A percentile compares a stretch with the other conserved stretches of the same genome.
These are phyloP conservation scores for Xylaria longipes DNA, from an alignment of 495 filamentous ascomycete genomes.

Conservation along the genomic window DNA sequence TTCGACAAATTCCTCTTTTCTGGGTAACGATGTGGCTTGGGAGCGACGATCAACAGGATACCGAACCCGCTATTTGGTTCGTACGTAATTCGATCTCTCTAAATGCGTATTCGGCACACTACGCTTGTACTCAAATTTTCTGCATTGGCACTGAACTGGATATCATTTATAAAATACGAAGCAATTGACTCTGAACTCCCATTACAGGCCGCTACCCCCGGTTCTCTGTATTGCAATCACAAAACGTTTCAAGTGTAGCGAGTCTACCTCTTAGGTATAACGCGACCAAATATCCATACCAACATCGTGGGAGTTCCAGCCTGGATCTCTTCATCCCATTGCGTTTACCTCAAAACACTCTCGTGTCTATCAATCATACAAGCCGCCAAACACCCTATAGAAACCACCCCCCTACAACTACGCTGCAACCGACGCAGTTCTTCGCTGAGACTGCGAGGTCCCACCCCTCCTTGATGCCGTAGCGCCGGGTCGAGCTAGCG, in stretches of 20 bases:
- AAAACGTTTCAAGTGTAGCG: background rate
- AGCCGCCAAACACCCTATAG: background rate
- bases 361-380: slow-evolving; percentile 8
- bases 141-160: background rate
- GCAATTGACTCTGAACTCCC: background rate
- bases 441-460: slow-evolving; percentile 31
- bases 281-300: background rate
- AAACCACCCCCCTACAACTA: background rate
- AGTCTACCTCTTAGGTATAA: background rate
- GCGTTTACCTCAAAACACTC: background rate
- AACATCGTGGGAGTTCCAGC: background rate
- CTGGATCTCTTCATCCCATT: background rate
- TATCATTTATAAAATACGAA: background rate
- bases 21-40: background rate
- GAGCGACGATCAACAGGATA: background rate
- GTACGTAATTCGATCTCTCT: background rate
- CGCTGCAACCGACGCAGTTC: slow-evolving; percentile 29
- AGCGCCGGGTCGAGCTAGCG: slow-evolving; percentile 54
- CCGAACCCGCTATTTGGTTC: background rate
- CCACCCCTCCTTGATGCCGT: slow-evolving; percentile 24
- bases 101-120: background rate
- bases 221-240: background rate
- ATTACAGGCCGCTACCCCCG: background rate
- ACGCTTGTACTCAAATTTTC: background rate
- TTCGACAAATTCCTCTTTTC: background rate